Base-by-base conservation (phyloP, 441 rosid genomes). In the Brassica hybrid region DNA sequence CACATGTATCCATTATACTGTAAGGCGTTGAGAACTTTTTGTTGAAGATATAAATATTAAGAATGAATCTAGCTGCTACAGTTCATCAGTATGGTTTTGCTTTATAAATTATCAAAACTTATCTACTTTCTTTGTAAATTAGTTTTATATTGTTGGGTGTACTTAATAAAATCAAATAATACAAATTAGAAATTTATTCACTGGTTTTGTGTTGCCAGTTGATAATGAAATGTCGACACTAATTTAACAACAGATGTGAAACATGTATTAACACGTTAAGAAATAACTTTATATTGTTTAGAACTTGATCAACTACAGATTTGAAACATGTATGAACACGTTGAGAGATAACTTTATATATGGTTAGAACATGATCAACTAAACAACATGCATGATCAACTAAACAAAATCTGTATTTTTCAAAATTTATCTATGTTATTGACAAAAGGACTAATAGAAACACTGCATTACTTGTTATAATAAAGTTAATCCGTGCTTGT, bases 241-340 rank as follows among this genome's bases (percentile, higher is more conserved):
- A 16, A 74, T 8, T 27, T 2, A 18, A 45, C 6, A 48, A 45
- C 67, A 59, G 69, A 61, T 69, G 70, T 76, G 4, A 52, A 76
- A 36, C 79, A 76, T 61, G 70, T 62, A 50, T 57, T 50, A 69
- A 54, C 74, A 76, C 61, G 64, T 76, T 76, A 36, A 68, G 2
- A 50, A 21, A 62, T 14, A 65, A 16, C 10, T 6, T 6, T 32
- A 38, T 62, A 32, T 27, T 27, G 21, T 38, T 60, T 34, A 74
- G 18, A 48, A 36, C 38, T 48, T 34, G 74, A 38, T 60, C n/a
- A 68, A 48, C 63, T 67, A 48, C 68, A 48, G 69, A 60, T 68
- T 56, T 76, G 6, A 48, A 76, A 32, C 79, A 76, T 60, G 69
- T 60, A 48, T 54, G 52, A 68, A 52, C 79, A 75, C 59, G 54